phyloP scores from a whole-genome alignment of 179 eudicot species.

The Beta macrorhiza region DNA sequence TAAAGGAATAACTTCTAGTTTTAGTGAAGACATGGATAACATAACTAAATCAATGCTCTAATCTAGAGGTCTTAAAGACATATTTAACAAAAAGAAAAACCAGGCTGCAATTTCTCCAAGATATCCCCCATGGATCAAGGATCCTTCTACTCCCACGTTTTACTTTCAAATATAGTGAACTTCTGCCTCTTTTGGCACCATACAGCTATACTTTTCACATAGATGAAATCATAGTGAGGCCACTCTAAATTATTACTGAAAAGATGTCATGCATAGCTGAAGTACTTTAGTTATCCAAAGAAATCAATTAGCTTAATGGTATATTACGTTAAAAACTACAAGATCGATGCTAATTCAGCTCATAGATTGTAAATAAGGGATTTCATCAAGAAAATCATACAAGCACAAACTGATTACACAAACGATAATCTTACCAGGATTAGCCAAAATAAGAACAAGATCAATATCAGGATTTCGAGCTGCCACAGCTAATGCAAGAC shows the following conservation, averaged over 20 bases:
- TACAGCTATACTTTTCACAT: background rate
- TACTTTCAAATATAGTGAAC: background rate
- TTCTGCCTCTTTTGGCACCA: background rate
- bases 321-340: background rate
- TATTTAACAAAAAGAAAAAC: background rate
- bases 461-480: slow-evolving; percentile 70
- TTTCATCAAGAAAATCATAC: background rate
- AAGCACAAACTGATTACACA: background rate
- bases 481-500: slow-evolving; percentile 79
- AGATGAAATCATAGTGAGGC: background rate
- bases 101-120: background rate
- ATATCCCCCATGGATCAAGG: background rate
- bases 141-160: background rate
- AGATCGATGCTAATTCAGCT: slow-evolving; percentile 3
- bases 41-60: background rate
- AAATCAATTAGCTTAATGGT: background rate
- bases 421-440: slow-evolving; percentile 54
- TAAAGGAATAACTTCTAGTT: background rate
- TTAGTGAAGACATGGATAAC: background rate
- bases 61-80: background rate
- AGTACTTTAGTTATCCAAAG: background rate
- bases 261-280: background rate
- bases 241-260: background rate
- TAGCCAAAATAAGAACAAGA: slow-evolving; percentile 67
- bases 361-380: background rate